Evolutionary conservation across 148 eudicot species (phyloP).

Genomic region (Nyssa sinensis): DNA sequence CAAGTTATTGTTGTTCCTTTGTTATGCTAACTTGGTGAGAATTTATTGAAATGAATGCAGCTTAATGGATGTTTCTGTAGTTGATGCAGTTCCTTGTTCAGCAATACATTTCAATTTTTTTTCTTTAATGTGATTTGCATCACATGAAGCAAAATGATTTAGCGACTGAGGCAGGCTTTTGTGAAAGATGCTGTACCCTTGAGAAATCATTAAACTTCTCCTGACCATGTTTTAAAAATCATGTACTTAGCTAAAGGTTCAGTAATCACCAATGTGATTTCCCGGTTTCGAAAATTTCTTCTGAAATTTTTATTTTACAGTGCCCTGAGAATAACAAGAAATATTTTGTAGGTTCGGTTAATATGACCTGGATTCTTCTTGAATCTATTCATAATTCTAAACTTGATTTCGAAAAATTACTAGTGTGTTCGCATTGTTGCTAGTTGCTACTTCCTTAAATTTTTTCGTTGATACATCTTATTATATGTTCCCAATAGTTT

Average conservation of each 20-base stretch:
- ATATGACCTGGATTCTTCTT: too few species aligned
- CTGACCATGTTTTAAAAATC: background rate
- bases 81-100: background rate
- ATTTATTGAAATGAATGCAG: conserved; percentile 3
- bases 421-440: background rate
- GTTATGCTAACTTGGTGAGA: background rate
- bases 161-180: background rate
- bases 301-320: too few species aligned
- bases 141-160: background rate
- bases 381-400: too few species aligned
- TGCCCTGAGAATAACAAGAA: too few species aligned
- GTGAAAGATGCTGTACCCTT: background rate
- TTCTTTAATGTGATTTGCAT: background rate
- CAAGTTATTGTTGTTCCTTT: conserved; percentile 1
- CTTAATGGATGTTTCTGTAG: background rate
- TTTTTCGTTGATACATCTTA: background rate
- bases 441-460: background rate
- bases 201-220: too few species aligned
- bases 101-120: background rate
- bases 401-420: too few species aligned
- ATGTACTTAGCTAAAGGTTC: too few species aligned
- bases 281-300: too few species aligned
- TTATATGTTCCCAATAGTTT: background rate
- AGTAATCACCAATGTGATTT: too few species aligned
- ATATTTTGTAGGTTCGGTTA: too few species aligned